phyloP scores from a whole-genome alignment of 2,329 filamentous ascomycete species.

The Phialophora verrucosa region DNA sequence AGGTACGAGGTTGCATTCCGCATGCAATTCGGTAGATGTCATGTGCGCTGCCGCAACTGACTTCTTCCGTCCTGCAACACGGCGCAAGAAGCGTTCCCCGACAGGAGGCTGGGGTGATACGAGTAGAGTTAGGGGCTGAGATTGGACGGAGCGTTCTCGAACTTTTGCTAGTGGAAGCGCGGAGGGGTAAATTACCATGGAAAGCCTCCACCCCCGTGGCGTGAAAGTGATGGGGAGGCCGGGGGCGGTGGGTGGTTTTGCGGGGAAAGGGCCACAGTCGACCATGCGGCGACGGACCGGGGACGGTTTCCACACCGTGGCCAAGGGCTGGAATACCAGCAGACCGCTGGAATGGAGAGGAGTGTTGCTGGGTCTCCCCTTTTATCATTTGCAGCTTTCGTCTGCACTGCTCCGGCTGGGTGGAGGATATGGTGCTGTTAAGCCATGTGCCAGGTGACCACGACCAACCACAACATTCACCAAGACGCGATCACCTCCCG shows the following conservation, averaged over 20 bases:
- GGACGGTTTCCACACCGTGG: constrained; percentile 6
- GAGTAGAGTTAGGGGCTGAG: background rate
- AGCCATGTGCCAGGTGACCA: background rate
- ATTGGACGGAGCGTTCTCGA: background rate
- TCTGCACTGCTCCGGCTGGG: background rate
- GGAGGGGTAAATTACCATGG: background rate
- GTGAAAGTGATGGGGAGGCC: background rate
- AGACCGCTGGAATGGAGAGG: background rate
- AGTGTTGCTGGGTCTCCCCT: background rate
- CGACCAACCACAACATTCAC: background rate
- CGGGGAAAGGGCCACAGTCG: constrained; percentile 19
- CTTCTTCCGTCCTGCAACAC: background rate
- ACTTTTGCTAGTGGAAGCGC: background rate
- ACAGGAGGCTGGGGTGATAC: background rate
- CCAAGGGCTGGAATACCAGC: background rate
- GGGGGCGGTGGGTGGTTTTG: constrained; percentile 4
- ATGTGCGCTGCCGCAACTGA: background rate
- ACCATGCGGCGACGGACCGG: constrained; percentile 17
- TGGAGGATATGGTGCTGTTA: background rate
- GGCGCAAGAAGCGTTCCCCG: background rate
- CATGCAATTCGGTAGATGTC: constrained; percentile 1
- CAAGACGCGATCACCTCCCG: background rate
- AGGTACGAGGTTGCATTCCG: constrained; percentile 7
- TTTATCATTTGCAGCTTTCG: background rate
- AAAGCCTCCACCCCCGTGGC: constrained; percentile 7